These are phyloP conservation scores for Actinidia arguta DNA, from an alignment of 179 eudicot genomes.

Conservation along the genomic window DNA sequence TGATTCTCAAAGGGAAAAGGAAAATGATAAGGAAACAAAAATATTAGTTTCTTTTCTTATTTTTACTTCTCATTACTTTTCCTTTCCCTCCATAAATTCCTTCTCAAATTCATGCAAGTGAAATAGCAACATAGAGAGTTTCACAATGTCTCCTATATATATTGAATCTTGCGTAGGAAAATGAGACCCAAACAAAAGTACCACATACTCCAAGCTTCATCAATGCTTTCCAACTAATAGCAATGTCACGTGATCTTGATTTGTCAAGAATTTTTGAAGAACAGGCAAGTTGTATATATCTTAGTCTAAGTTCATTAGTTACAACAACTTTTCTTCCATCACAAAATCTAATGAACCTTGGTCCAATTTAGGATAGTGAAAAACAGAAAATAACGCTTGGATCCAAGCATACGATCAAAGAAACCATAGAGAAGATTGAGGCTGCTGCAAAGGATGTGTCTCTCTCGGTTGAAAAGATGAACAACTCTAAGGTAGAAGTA, in stretches of 20 bases:
- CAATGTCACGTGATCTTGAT: slow-evolving; percentile 60
- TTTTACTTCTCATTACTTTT: too few relatives aligned
- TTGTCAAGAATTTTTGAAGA: slow-evolving; percentile 62
- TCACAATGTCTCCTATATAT: background rate
- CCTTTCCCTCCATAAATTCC: too few relatives aligned
- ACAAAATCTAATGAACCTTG: background rate
- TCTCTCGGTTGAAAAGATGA: slow-evolving; percentile 53
- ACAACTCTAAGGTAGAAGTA: slow-evolving; percentile 48
- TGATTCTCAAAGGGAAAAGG: too few relatives aligned
- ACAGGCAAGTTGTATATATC: slow-evolving; percentile 34
- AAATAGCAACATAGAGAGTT: slow-evolving; percentile 5
- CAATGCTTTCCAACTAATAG: slow-evolving; percentile 72
- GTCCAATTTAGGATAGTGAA: slow-evolving; percentile 43
- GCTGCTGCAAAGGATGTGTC: slow-evolving; percentile 57
- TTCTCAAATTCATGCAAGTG: background rate
- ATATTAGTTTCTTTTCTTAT: too few relatives aligned
- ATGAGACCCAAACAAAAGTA: slow-evolving; percentile 10
- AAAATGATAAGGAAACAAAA: too few relatives aligned
- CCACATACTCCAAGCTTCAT: slow-evolving; percentile 44
- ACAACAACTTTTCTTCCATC: background rate
- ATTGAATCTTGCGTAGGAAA: slow-evolving; percentile 20
- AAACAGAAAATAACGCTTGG: slow-evolving; percentile 49
- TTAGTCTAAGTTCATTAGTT: background rate
- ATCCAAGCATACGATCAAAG: slow-evolving; percentile 49
- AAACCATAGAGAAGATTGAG: slow-evolving; percentile 61